phyloP scores from a whole-genome alignment of 176 grass and related monocot genomes.

The Saccharum officinarum region DNA sequence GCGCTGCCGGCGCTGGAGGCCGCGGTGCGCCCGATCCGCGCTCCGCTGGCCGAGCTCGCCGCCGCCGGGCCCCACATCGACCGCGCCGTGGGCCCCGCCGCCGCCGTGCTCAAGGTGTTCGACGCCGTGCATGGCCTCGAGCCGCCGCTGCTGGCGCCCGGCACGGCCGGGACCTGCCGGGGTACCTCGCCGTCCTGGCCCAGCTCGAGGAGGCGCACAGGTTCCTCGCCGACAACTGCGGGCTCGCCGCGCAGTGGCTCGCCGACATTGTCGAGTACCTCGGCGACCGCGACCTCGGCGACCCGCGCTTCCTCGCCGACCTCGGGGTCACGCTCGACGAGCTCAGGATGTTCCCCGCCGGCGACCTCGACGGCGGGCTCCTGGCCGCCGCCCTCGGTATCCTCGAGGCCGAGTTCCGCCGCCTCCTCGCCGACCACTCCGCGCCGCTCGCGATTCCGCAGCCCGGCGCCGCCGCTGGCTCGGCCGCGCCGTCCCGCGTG shows the following conservation, averaged over 20 bases:
- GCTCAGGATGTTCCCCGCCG: slow-evolving; percentile 40
- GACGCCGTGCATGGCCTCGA: slow-evolving; percentile 93
- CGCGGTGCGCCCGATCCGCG: slow-evolving; percentile 80
- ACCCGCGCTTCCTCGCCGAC: slow-evolving; percentile 72
- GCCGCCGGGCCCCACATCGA: slow-evolving; percentile 78
- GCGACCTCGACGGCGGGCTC: slow-evolving; percentile 70
- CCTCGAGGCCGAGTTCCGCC: slow-evolving; percentile 66
- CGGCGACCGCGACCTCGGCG: slow-evolving; percentile 71
- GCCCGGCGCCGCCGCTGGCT: not conserved
- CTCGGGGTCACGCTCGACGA: slow-evolving; percentile 50
- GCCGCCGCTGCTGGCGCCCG: slow-evolving; percentile 59
- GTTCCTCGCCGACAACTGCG: slow-evolving; percentile 76
- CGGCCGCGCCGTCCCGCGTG: slow-evolving; percentile 38
- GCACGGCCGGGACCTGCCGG: slow-evolving; percentile 35
- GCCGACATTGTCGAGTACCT: slow-evolving; percentile 93
- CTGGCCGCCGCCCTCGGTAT: slow-evolving; percentile 65
- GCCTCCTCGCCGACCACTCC: slow-evolving; percentile 63
- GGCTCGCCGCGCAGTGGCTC: slow-evolving; percentile 82
- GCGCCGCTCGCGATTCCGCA: slow-evolving; percentile 52
- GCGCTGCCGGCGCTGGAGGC: slow-evolving; percentile 76
- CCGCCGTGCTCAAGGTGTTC: slow-evolving; percentile 96
- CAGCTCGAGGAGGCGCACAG: slow-evolving; percentile 76
- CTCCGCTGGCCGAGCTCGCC: slow-evolving; percentile 46
- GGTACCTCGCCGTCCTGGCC: slow-evolving; percentile 63
- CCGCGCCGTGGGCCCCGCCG: slow-evolving; percentile 79